A percentile compares a stretch with the other conserved stretches of the same genome.
phyloP scores from a whole-genome alignment of 176 grass and related monocot species.

The Chrysopogon serrulatus region DNA sequence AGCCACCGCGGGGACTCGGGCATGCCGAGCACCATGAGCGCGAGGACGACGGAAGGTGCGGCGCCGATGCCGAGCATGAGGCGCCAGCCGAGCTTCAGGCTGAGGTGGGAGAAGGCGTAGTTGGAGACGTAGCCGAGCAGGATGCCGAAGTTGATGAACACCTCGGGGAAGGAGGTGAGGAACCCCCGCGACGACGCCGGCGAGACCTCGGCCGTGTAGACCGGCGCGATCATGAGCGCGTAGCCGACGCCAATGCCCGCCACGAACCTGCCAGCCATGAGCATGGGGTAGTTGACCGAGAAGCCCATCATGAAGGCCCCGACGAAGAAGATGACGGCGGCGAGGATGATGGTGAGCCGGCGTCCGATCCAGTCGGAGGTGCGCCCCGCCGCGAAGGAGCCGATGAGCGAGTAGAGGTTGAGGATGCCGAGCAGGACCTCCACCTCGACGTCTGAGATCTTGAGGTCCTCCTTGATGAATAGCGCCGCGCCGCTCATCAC shows the following conservation, averaged over 20 bases:
- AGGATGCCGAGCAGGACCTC: constrained; percentile 19
- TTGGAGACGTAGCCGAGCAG: constrained; percentile 9
- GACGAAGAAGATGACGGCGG: neutral
- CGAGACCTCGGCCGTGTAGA: constrained; percentile 2
- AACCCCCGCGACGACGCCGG: neutral
- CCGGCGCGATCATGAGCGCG: constrained; percentile 12
- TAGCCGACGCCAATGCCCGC: constrained; percentile 6
- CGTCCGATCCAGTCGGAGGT: constrained; percentile 29
- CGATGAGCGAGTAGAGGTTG: constrained; percentile 17
- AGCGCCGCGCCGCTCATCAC: constrained; percentile 16
- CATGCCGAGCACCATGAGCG: constrained; percentile 16
- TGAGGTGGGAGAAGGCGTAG: constrained; percentile 7
- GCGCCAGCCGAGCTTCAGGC: neutral
- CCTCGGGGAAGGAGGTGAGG: constrained; percentile 9
- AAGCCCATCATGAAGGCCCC: constrained; percentile 14
- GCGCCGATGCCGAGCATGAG: constrained; percentile 11
- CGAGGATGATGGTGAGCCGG: constrained; percentile 16
- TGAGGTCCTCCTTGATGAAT: constrained; percentile 25
- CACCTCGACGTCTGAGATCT: constrained; percentile 12
- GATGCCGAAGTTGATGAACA: constrained; percentile 11
- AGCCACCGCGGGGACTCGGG: constrained; percentile 3
- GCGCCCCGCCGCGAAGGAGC: constrained; percentile 11
- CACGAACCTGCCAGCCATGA: neutral
- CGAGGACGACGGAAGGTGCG: neutral
- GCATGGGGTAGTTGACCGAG: neutral